phyloP scores from a whole-genome alignment of 495 filamentous ascomycete genomes.

The Cryomyces antarcticus region DNA sequence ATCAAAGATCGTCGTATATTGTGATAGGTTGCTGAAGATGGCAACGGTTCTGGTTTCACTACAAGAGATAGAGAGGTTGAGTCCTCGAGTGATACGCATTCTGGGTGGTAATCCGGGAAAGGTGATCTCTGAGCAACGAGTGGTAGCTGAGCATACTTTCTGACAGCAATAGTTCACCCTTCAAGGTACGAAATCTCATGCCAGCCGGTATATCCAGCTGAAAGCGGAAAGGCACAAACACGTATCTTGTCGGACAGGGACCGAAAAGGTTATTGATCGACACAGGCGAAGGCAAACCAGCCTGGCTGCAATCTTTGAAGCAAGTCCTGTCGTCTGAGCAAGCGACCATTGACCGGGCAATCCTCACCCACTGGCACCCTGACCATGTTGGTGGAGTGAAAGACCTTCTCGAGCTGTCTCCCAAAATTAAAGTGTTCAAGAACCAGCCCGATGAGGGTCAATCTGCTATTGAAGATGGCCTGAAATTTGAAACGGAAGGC shows the following conservation, averaged over 20 bases:
- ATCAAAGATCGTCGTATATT: too few relatives aligned
- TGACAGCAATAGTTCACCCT: constrained; percentile 16
- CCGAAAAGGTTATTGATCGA: constrained; percentile 18
- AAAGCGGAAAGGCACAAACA: constrained; percentile 18
- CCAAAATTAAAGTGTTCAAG: constrained; percentile 35
- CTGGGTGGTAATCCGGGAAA: constrained; percentile 23
- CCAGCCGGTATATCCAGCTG: not conserved
- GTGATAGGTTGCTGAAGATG: constrained; percentile 4
- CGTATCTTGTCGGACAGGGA: constrained; percentile 20
- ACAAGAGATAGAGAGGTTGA: constrained; percentile 16
- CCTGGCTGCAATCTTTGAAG: constrained; percentile 37
- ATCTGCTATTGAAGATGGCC: constrained; percentile 34
- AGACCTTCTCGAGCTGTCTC: constrained; percentile 41
- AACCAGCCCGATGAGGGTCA: constrained; percentile 21
- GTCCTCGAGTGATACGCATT: constrained; percentile 16
- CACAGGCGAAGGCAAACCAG: constrained; percentile 20
- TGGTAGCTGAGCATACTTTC: not conserved
- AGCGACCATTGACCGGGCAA: constrained; percentile 36
- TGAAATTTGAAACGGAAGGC: constrained; percentile 53
- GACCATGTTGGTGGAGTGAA: constrained; percentile 64
- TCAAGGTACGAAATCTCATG: constrained; percentile 10
- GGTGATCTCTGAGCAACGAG: constrained; percentile 4
- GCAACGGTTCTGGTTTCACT: constrained; percentile 12
- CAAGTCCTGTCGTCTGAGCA: constrained; percentile 42
- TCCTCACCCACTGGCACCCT: constrained; percentile 80